phyloP scores from a whole-genome alignment of 768 basidiomycete genomes.

The Serendipita vermifera region DNA sequence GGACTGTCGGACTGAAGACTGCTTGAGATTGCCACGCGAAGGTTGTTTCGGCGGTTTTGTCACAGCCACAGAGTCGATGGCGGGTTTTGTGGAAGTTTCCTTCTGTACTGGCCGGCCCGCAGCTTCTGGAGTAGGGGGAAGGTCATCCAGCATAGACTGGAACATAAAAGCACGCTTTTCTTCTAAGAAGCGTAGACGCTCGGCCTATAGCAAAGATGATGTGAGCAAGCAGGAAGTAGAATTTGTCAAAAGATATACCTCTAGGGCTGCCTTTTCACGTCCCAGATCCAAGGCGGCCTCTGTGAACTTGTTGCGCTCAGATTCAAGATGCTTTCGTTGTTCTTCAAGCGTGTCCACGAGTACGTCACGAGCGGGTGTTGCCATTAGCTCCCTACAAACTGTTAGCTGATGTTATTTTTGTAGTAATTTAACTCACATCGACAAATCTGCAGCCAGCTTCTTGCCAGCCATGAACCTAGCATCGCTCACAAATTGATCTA shows the following conservation, averaged over 20 bases:
- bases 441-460: slow-evolving; percentile 31
- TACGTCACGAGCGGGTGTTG: slow-evolving; percentile 38
- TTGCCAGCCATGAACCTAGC: slow-evolving; percentile 23
- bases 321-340: slow-evolving; percentile 45
- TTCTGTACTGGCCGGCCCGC: slow-evolving; percentile 30
- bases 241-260: slow-evolving; percentile 32
- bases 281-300: slow-evolving; percentile 51
- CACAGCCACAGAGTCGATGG: too few relatives aligned
- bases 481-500: slow-evolving; percentile 41
- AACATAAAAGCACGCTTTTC: slow-evolving; percentile 38
- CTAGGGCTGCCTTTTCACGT: slow-evolving; percentile 49
- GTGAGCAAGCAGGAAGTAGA: background rate
- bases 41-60: too few relatives aligned
- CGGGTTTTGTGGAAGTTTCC: too few relatives aligned
- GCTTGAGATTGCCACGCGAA: too few relatives aligned
- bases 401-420: background rate
- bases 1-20: background rate
- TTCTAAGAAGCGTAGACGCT: slow-evolving; percentile 46
- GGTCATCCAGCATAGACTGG: slow-evolving; percentile 11
- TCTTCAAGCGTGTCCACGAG: slow-evolving; percentile 42
- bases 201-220: slow-evolving; percentile 32
- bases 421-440: slow-evolving; percentile 19
- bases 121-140: slow-evolving; percentile 15
- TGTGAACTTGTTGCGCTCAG: slow-evolving; percentile 50
- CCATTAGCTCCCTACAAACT: slow-evolving; percentile 32